Evolutionary conservation across 805 yeast genomes (phyloP).

Genomic region (Lipomyces starkeyi): DNA sequence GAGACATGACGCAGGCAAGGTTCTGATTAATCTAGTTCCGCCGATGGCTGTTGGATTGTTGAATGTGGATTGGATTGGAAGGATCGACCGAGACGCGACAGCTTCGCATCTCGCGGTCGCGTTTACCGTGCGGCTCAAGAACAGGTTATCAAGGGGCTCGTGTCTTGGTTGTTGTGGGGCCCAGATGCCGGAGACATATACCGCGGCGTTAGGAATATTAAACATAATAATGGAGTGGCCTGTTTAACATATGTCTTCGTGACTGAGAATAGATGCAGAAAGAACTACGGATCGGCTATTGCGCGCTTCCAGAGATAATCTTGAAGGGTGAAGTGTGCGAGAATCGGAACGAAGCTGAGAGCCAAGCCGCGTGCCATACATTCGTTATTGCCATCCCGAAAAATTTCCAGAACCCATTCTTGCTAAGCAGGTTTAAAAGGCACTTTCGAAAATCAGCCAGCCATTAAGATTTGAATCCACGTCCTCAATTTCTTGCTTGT

Average conservation of each 20-base stretch:
- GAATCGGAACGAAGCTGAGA: neutral
- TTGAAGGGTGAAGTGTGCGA: neutral
- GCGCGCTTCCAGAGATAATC: no score
- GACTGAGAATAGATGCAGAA: neutral
- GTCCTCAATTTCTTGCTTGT: neutral
- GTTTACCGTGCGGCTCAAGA: neutral
- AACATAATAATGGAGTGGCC: no score
- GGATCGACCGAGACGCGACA: neutral
- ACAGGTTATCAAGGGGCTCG: neutral
- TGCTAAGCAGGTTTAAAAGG: neutral
- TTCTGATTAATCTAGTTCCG: neutral
- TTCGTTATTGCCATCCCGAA: neutral
- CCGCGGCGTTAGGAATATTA: no score
- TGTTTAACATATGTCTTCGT: neutral
- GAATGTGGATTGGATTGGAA: neutral
- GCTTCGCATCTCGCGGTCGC: neutral
- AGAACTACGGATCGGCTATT: neutral
- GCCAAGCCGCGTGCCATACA: neutral
- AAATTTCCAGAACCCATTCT: neutral
- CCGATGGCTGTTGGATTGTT: neutral
- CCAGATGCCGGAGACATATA: no score
- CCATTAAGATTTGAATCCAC: neutral
- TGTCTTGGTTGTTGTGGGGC: neutral
- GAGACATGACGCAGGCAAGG: constrained; percentile 61
- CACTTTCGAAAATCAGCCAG: no score